phyloP scores from a whole-genome alignment of 1,284 basidiomycete species.

The Moesziomyces parantarcticus region DNA sequence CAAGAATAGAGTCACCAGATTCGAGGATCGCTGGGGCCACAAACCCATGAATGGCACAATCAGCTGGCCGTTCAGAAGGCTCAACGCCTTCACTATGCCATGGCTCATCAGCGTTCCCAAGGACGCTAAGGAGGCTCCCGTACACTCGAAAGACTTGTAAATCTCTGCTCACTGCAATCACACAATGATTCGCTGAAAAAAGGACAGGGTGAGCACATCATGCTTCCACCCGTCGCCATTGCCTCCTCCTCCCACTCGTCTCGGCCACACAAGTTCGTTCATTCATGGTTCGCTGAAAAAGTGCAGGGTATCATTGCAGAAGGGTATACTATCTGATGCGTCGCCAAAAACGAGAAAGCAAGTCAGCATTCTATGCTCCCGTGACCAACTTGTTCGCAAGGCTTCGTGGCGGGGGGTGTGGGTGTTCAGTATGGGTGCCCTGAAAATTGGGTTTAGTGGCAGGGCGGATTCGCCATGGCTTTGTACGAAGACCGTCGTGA shows the following conservation, averaged over 20 bases:
- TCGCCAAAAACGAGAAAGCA: too few relatives aligned
- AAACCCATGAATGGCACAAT: slow-evolving; percentile 17
- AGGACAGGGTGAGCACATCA: too few relatives aligned
- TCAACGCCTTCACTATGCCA: slow-evolving; percentile 30
- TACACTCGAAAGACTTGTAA: slow-evolving; percentile 7
- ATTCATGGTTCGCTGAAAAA: too few relatives aligned
- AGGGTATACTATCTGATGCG: neutral
- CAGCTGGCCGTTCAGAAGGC: slow-evolving; percentile 29
- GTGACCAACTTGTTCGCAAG: too few relatives aligned
- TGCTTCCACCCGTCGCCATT: too few relatives aligned
- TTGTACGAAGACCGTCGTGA: slow-evolving; percentile 66
- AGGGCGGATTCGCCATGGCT: slow-evolving; percentile 60
- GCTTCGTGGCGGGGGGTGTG: too few relatives aligned
- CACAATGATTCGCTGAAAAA: neutral
- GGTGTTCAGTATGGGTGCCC: slow-evolving; percentile 54
- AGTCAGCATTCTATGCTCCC: too few relatives aligned
- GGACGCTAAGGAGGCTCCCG: slow-evolving; percentile 8
- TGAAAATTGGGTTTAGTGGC: slow-evolving; percentile 62
- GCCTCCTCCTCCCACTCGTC: too few relatives aligned
- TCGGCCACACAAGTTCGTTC: too few relatives aligned
- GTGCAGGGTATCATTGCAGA: too few relatives aligned
- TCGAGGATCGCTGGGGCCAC: slow-evolving; percentile 75
- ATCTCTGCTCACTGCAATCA: neutral
- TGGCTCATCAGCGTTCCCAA: slow-evolving; percentile 25
- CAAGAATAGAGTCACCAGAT: slow-evolving; percentile 73